Evolutionary conservation across 176 grass and related monocot genomes (phyloP).

Genomic region (Metroxylon sagu): DNA sequence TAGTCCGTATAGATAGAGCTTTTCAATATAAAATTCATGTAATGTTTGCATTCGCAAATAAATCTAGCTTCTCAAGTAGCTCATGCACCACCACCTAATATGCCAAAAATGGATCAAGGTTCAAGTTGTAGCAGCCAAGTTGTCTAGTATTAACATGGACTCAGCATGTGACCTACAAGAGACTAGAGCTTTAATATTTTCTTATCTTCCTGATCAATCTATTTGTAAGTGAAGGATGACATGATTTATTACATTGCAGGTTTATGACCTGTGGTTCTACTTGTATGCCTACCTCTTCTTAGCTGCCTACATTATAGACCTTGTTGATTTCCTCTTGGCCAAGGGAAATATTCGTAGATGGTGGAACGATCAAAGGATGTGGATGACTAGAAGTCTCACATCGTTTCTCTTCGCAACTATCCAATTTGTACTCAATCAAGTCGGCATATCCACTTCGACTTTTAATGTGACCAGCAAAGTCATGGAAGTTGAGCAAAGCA

Average conservation of each 20-base stretch:
- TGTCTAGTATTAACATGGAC: no score
- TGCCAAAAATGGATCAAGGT: no score
- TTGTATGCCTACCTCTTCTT: slow-evolving; percentile 39
- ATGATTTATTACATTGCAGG: slow-evolving; percentile 10
- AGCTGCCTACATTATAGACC: slow-evolving; percentile 24
- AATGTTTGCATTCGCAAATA: no score
- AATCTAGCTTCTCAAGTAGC: no score
- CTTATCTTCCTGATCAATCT: no score
- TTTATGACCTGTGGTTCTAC: slow-evolving; percentile 37
- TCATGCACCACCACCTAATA: no score
- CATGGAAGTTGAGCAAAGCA: slow-evolving; percentile 27
- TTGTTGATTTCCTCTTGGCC: slow-evolving; percentile 20
- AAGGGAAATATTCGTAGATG: slow-evolving; percentile 10
- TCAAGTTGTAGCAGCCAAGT: no score
- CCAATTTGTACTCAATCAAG: slow-evolving; percentile 8
- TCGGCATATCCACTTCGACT: slow-evolving; percentile 6
- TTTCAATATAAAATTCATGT: no score
- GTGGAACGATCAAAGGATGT: slow-evolving; percentile 26
- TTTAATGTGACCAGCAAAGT: slow-evolving; percentile 41
- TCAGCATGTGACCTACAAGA: no score
- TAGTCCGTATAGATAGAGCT: no score
- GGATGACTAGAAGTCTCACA: slow-evolving; percentile 16
- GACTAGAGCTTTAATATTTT: no score
- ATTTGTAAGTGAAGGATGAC: no score
- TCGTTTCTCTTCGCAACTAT: slow-evolving; percentile 19